phyloP scores from a whole-genome alignment of 2,329 filamentous ascomycete genomes.

The Ascochyta koolunga region DNA sequence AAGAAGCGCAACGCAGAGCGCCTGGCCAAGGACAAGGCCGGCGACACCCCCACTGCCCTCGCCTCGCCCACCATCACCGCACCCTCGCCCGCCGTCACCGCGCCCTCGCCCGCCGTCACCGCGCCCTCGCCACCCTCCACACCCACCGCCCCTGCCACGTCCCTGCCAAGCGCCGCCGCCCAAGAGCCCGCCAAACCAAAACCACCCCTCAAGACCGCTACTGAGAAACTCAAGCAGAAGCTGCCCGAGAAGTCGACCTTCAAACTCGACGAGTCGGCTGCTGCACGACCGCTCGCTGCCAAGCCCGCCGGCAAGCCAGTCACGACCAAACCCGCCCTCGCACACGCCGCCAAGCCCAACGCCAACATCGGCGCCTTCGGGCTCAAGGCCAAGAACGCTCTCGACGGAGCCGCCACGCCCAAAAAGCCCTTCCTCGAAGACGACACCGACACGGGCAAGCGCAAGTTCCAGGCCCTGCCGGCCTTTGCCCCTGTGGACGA shows the following conservation, averaged over 20 bases:
- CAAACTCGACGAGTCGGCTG: conserved; percentile 43
- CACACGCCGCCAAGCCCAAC: conserved; percentile 66
- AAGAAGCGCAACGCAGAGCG: conserved; percentile 66
- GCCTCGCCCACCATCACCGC: conserved; percentile 31
- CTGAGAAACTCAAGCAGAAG: conserved; percentile 72
- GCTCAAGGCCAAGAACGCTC: conserved; percentile 67
- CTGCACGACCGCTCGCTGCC: conserved; percentile 35
- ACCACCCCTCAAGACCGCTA: conserved; percentile 85
- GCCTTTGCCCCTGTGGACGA: conserved; percentile 62
- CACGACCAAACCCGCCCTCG: conserved; percentile 50
- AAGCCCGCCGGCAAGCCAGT: conserved; percentile 37
- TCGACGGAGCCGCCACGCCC: conserved; percentile 70
- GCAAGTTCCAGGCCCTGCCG: conserved; percentile 83
- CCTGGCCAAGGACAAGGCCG: conserved; percentile 70
- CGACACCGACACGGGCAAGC: conserved; percentile 84
- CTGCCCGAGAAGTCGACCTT: conserved; percentile 49
- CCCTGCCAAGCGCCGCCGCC: conserved; percentile 26
- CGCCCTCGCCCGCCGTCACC: too few relatives aligned
- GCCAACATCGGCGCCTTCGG: conserved; percentile 85
- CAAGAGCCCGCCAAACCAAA: conserved; percentile 70
- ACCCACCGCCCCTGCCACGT: conserved; percentile 53
- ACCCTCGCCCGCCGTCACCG: too few relatives aligned
- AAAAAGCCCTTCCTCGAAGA: conserved; percentile 85
- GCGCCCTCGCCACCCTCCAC: conserved; percentile 65
- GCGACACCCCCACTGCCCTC: conserved; percentile 66